phyloP scores from a whole-genome alignment of 108 stramenopile species.

The Halocafeteria seosinensis region DNA sequence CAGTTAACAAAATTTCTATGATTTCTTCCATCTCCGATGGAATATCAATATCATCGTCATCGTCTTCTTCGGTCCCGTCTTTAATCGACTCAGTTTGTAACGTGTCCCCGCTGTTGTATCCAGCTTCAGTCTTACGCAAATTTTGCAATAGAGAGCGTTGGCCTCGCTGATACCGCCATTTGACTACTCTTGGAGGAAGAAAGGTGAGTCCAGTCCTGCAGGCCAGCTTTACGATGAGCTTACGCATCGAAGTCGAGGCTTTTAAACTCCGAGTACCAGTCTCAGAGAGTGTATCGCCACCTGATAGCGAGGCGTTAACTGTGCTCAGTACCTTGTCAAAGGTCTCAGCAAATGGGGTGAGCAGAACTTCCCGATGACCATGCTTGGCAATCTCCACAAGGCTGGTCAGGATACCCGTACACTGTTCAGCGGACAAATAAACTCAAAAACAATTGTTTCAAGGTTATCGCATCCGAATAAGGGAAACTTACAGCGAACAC shows the following conservation, averaged over 20 bases:
- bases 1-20: slow-evolving; percentile 61
- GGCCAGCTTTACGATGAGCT: slow-evolving; percentile 71
- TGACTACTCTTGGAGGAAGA: slow-evolving; percentile 67
- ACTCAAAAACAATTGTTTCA: no score
- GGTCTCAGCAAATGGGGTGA: not conserved
- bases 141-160: slow-evolving; percentile 61
- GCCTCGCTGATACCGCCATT: slow-evolving; percentile 80
- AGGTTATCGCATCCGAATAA: no score
- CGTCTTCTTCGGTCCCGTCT: slow-evolving; percentile 11
- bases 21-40: slow-evolving; percentile 85
- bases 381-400: slow-evolving; percentile 52
- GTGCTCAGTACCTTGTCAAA: not conserved
- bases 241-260: slow-evolving; percentile 39
- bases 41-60: slow-evolving; percentile 37
- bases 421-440: no score
- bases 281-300: no score
- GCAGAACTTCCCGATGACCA: slow-evolving; percentile 15
- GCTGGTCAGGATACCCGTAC: slow-evolving; percentile 63
- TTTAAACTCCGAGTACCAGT: not conserved
- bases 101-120: not conserved
- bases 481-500: slow-evolving; percentile 41
- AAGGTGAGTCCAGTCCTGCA: slow-evolving; percentile 63
- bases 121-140: slow-evolving; percentile 9
- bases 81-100: slow-evolving; percentile 18
- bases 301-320: not conserved